A percentile compares a stretch with the other conserved stretches of the same genome.
Conservation (phyloP, 805 yeast species). For the Suhomyces sp. region DNA sequence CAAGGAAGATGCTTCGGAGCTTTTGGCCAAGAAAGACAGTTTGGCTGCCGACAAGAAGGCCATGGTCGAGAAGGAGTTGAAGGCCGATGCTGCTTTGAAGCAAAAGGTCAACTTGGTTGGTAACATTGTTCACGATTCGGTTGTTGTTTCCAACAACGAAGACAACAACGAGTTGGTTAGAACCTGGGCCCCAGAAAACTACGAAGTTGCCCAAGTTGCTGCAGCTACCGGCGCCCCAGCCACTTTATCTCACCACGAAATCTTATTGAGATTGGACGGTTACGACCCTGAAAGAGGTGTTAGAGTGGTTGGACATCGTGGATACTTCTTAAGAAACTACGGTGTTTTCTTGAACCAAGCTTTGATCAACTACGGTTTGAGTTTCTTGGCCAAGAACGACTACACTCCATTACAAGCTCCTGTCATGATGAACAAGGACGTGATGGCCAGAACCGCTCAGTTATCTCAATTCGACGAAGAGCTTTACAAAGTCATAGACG, state of each 20-base stretch:
- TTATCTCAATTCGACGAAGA: slow-evolving; percentile 97
- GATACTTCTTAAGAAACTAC: slow-evolving; percentile 88
- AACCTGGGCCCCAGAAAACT: slow-evolving; percentile 81
- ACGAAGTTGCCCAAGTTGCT: slow-evolving; percentile 61
- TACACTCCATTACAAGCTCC: slow-evolving; percentile 96
- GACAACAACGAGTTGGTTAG: slow-evolving; percentile 85
- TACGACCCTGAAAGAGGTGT: slow-evolving; percentile 99
- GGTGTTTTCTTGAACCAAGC: slow-evolving; percentile 99
- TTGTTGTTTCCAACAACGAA: slow-evolving; percentile 83
- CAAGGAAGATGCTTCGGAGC: slow-evolving; percentile 89
- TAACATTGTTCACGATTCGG: slow-evolving; percentile 90
- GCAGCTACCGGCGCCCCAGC: slow-evolving; percentile 78
- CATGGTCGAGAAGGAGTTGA: slow-evolving; percentile 66
- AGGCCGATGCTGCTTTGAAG: slow-evolving; percentile 72
- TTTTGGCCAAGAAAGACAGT: slow-evolving; percentile 76
- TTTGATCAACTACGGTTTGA: slow-evolving; percentile 90
- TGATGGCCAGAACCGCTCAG: slow-evolving; percentile 99
- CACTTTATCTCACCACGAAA: slow-evolving; percentile 89
- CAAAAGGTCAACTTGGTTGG: slow-evolving; percentile 87
- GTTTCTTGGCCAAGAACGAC: slow-evolving; percentile 72
- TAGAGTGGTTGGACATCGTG: slow-evolving; percentile 96
- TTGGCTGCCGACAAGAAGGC: slow-evolving; percentile 67
- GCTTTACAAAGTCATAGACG: slow-evolving; percentile 93
- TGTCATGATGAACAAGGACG: slow-evolving; percentile 99
- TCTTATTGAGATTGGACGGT: slow-evolving; percentile 90